Evolutionary conservation across 306 rosid genomes (phyloP), one percentile per base, ranked within the genome.

Genomic region (Lagenaria siceraria): DNA sequence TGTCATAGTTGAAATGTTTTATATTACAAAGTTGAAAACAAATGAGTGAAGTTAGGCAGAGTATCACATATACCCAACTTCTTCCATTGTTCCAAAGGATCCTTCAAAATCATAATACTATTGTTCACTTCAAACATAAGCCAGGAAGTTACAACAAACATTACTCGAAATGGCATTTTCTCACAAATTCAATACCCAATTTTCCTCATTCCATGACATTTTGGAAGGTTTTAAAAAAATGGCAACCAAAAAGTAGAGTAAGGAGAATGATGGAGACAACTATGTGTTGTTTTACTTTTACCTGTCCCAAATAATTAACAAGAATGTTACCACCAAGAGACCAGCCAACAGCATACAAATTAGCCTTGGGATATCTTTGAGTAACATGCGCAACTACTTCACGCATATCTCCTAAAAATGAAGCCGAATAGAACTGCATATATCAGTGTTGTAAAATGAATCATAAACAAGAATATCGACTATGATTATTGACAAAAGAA

Each of bases 281-380:
- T 42, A 25, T 24, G 58, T 5, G 29, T 27, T 51, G 17, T 72
- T 14, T 55, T 31, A 62, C 13, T 70, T 81, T 35, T 86, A 92
- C 98, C 96, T 87, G 89, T 40, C 93, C 99, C 88, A 95, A 78
- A 77, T 95, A 95, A 62, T 86, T 94, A 78, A 95, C 97, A 21
- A 95, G 99, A 86, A 95, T 89, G 84, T 95, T 95, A 46, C 96
- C 99, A 4, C 99, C 99, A 55, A 95, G 93, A 70, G 99, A 95
- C 99, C 99, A 95, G 22, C 99, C 99, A 79, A 66, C 92, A 0
- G 90, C 97, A 80, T 95, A 92, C 19, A 95, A 18, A 84, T 95
- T 90, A 31, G 99, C 97, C 62, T 85, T 63, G 0, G 92, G 96
- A 81, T 90, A 92, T 58, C 85, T 84, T 74, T 58, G 49, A 24